These are phyloP conservation scores for Quercus lobata DNA, from an alignment of 331 rosid species.

Conservation along the genomic window DNA sequence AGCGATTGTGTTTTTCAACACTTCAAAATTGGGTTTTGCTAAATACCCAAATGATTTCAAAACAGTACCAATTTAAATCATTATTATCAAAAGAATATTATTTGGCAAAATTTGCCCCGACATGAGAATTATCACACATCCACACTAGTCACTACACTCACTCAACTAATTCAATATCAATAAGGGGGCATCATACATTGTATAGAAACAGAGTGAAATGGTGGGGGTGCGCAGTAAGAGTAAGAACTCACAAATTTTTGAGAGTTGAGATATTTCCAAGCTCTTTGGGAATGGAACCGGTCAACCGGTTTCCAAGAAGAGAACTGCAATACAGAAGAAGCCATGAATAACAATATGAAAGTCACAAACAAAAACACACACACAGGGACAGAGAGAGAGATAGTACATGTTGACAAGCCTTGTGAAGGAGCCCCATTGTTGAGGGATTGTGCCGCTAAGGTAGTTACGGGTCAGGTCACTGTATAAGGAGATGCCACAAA, in stretches of 20 bases:
- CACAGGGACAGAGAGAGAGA: background rate
- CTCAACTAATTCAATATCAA: background rate
- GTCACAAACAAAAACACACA: background rate
- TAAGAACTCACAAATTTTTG: conserved; percentile 53
- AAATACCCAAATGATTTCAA: too few relatives aligned
- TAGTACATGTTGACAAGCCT: conserved; percentile 45
- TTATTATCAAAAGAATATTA: too few relatives aligned
- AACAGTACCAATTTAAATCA: too few relatives aligned
- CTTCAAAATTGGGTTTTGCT: too few relatives aligned
- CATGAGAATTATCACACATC: background rate
- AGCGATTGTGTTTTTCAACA: too few relatives aligned
- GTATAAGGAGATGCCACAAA: background rate
- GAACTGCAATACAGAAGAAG: conserved; percentile 32
- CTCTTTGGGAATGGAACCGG: conserved; percentile 62
- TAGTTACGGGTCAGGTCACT: conserved; percentile 69
- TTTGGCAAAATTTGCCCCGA: too few relatives aligned
- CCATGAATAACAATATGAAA: background rate
- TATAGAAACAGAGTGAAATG: background rate
- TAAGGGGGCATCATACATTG: background rate
- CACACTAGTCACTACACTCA: background rate
- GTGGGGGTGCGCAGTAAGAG: background rate
- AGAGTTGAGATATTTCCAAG: conserved; percentile 62
- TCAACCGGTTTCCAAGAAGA: conserved; percentile 59
- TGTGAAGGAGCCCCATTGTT: conserved; percentile 52
- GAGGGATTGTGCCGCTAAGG: conserved; percentile 67